Evolutionary conservation across 148 eudicot species (phyloP), one percentile per base, ranked within the genome.

Genomic region (Vaccinium corymbosum): DNA sequence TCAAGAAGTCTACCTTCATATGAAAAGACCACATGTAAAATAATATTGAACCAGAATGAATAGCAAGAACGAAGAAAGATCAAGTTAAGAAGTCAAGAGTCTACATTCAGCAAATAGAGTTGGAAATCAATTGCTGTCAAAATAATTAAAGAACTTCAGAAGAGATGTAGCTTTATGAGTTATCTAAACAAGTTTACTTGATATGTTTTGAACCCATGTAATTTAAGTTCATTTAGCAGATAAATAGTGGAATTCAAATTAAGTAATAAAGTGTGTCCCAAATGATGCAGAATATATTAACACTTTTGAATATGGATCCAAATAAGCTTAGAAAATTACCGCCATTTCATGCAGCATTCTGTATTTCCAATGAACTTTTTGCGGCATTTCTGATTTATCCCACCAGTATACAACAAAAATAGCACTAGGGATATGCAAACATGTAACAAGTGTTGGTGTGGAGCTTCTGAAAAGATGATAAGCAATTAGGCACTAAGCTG

Each of bases 1-100:
- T 95, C 82, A 97, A 87, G 84, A 97, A 95, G 84, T 92, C 93
- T 66, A 95, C 93, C 99, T 97, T 87, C 83, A 89, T 12, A 79
- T 46, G 25, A 74, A 78, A 29, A 78, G 27, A 55, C 62, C 70
- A 77, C 61, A 76, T 77, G 25, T 51, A 32, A 22, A 76, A 20
- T 13, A 48, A 6, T 73, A 27, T 42, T 32, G 78, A 48, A 20
- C 56, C 46, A 19, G 19, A 48, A 66, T 20, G 6, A 56, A 53
- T 9, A 50, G 35, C 68, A 57, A 50, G 32, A 27, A 49, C 17
- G 17, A 22, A 81, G 61, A 4, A 53, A 78, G 76, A 49, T 66
- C 49, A 68, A 50, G 55, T 12, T 81, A 81, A 29, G 13, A 68
- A 81, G 19, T 49, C 32, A 68, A 6, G 19, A 70, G 27, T 17